Percentiles rank a stretch among this genome's conserved stretches.
These are phyloP conservation scores for Aspergillus sclerotiicarbonarius DNA, from an alignment of 495 filamentous ascomycete genomes.

Conservation along the genomic window DNA sequence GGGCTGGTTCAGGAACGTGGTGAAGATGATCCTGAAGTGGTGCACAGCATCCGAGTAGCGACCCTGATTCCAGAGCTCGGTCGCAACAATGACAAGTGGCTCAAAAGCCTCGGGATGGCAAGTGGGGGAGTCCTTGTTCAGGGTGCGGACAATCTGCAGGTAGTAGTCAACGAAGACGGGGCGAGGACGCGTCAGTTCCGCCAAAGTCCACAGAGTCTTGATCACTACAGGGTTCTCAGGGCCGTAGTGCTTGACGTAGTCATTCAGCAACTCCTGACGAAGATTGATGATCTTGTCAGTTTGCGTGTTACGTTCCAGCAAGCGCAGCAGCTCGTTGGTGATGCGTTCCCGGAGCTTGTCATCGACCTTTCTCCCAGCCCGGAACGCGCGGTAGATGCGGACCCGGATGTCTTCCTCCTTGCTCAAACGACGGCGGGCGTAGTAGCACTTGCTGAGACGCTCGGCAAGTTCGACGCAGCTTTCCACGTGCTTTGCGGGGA, in stretches of 20 bases:
- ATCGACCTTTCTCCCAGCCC: slow-evolving; percentile 28
- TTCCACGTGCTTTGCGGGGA: slow-evolving; percentile 32
- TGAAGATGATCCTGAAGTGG: slow-evolving; percentile 36
- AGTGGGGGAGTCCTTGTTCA: slow-evolving; percentile 36
- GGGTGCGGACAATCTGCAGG: slow-evolving; percentile 33
- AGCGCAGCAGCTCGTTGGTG: slow-evolving; percentile 28
- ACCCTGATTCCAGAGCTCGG: slow-evolving; percentile 38
- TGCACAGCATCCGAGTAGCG: slow-evolving; percentile 37
- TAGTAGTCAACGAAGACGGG: slow-evolving; percentile 43
- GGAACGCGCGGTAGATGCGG: slow-evolving; percentile 35
- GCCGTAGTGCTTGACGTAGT: slow-evolving; percentile 36
- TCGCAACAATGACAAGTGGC: slow-evolving; percentile 35
- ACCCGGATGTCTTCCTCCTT: slow-evolving; percentile 38
- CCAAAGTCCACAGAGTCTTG: slow-evolving; percentile 33
- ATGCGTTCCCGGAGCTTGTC: slow-evolving; percentile 34
- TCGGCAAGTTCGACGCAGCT: slow-evolving; percentile 31
- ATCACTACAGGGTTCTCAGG: slow-evolving; percentile 32
- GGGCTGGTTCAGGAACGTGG: slow-evolving; percentile 29
- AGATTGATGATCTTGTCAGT: slow-evolving; percentile 34
- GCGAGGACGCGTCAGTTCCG: slow-evolving; percentile 35
- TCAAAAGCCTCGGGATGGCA: slow-evolving; percentile 38
- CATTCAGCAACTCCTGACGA: slow-evolving; percentile 36
- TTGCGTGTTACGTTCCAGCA: slow-evolving; percentile 32
- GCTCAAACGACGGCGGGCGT: slow-evolving; percentile 33
- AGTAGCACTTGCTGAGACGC: slow-evolving; percentile 37